Evolutionary conservation across 192 early-diverging fungal species (phyloP).

Genomic region (Allomyces arbusculus): DNA sequence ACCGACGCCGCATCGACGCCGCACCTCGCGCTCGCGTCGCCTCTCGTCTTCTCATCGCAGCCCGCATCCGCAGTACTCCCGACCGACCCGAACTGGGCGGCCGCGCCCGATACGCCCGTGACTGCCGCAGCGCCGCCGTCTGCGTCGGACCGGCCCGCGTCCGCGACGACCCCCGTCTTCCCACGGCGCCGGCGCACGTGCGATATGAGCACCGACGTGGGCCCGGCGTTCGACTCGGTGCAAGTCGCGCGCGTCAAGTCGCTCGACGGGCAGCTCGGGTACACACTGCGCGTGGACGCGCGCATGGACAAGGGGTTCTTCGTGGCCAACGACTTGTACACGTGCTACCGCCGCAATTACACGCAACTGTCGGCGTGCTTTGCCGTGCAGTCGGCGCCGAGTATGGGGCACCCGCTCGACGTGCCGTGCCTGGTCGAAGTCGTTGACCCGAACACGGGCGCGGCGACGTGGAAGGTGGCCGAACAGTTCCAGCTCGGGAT

Average conservation of each 20-base stretch:
- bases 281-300: slow-evolving; percentile 36
- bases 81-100: no score
- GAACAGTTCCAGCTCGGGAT: slow-evolving; percentile 18
- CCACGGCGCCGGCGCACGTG: no score
- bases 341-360: slow-evolving; percentile 88
- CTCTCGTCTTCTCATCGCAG: no score
- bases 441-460: slow-evolving; percentile 6
- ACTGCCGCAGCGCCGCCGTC: no score
- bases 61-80: no score
- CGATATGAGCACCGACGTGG: no score
- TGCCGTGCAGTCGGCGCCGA: slow-evolving; percentile 16
- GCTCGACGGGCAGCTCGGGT: slow-evolving; percentile 16
- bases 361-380: slow-evolving; percentile 63
- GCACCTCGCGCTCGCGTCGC: no score
- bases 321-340: slow-evolving; percentile 71
- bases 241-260: background rate
- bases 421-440: slow-evolving; percentile 22
- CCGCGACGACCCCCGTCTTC: no score
- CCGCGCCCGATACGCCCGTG: no score
- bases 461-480: slow-evolving; percentile 4
- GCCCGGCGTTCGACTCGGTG: no score
- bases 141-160: no score
- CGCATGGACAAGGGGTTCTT: slow-evolving; percentile 89
- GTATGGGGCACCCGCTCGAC: slow-evolving; percentile 6
- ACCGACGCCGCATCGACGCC: no score